phyloP scores from a whole-genome alignment of 345 rosid species.

The Dipteronia sinensis region DNA sequence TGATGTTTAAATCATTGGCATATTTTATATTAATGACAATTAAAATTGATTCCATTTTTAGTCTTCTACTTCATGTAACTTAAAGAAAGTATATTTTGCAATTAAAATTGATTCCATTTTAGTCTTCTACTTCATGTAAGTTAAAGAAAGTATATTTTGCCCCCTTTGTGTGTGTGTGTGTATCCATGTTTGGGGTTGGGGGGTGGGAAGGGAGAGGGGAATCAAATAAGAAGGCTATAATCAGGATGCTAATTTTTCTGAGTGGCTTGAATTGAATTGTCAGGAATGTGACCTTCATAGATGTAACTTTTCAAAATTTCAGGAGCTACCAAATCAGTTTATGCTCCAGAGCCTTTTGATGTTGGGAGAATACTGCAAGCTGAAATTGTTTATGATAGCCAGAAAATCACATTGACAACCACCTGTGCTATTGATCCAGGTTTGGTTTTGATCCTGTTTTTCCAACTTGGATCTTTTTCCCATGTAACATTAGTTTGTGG shows the following conservation, averaged over 20 bases:
- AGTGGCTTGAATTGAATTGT: not conserved
- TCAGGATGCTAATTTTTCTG: not conserved
- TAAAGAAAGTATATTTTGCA: not conserved
- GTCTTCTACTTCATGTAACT: not conserved
- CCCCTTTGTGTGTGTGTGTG: not conserved
- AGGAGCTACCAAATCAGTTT: conserved; percentile 92
- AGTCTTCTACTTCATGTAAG: not conserved
- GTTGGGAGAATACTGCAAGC: conserved; percentile 77
- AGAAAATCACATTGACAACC: conserved; percentile 55
- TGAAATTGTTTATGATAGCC: conserved; percentile 59
- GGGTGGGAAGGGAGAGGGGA: not conserved
- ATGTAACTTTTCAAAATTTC: conserved; percentile 26
- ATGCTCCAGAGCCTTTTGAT: conserved; percentile 94
- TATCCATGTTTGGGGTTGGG: not conserved
- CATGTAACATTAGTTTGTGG: not conserved
- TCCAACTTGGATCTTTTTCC: conserved; percentile 2
- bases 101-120: not conserved
- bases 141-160: not conserved
- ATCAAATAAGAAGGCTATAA: not conserved
- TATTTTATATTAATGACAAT: not conserved
- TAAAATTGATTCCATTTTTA: not conserved
- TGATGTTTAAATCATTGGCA: not conserved
- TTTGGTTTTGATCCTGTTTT: conserved; percentile 31
- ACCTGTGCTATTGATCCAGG: conserved; percentile 86
- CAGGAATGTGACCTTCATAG: conserved; percentile 1